Evolutionary conservation across 1,284 basidiomycete genomes (phyloP).

Genomic region (Kwoniella shivajii): DNA sequence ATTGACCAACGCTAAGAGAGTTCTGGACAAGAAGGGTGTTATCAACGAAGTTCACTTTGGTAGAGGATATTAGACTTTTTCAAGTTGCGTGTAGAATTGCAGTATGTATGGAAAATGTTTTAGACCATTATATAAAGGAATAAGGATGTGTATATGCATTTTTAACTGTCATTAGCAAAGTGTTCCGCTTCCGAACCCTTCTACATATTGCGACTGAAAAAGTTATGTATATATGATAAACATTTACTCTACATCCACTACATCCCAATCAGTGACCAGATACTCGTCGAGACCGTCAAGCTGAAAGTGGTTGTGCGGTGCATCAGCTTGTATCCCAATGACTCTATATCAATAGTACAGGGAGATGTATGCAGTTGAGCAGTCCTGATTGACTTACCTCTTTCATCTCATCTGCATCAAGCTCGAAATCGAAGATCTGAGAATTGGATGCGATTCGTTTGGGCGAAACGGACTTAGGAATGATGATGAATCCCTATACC

Average conservation of each 20-base stretch:
- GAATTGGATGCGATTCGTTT: constrained; percentile 57
- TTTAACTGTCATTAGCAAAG: no score
- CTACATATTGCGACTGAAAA: background rate
- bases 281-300: constrained; percentile 53
- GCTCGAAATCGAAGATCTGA: constrained; percentile 57
- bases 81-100: no score
- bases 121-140: background rate
- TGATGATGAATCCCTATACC: constrained; percentile 53
- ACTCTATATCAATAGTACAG: background rate
- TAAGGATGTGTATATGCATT: no score
- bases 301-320: constrained; percentile 4
- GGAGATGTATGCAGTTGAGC: background rate
- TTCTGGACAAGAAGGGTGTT: constrained; percentile 28
- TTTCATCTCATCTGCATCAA: constrained; percentile 55
- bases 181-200: no score
- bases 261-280: constrained; percentile 56
- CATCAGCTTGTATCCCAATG: background rate
- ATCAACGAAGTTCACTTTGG: constrained; percentile 37
- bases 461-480: constrained; percentile 58
- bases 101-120: no score
- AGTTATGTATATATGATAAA: background rate
- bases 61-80: constrained; percentile 44
- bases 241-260: constrained; percentile 37
- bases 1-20: constrained; percentile 44
- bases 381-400: constrained; percentile 33